phyloP scores from a whole-genome alignment of 495 filamentous ascomycete species.

The Aspergillus affinis region DNA sequence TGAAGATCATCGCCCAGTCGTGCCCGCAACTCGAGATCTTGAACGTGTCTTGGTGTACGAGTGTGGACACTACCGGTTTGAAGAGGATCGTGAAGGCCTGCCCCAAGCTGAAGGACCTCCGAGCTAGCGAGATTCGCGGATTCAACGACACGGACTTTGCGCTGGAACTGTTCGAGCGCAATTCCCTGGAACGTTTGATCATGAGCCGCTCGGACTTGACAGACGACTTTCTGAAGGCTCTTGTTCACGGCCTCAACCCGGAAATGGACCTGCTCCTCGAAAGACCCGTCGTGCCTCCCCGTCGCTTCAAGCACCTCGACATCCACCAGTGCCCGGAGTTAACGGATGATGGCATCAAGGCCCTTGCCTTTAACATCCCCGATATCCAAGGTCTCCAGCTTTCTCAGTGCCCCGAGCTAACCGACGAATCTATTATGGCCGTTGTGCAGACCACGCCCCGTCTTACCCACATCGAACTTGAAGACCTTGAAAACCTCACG shows the following conservation, averaged over 20 bases:
- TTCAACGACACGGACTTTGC: slow-evolving; percentile 72
- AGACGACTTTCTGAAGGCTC: slow-evolving; percentile 66
- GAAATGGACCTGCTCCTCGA: slow-evolving; percentile 77
- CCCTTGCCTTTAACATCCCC: slow-evolving; percentile 72
- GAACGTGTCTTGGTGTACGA: slow-evolving; percentile 89
- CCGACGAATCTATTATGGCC: slow-evolving; percentile 68
- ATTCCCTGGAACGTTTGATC: slow-evolving; percentile 76
- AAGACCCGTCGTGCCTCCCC: slow-evolving; percentile 71
- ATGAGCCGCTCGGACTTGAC: slow-evolving; percentile 75
- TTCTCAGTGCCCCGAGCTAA: slow-evolving; percentile 66
- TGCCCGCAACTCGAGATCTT: slow-evolving; percentile 79
- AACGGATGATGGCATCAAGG: slow-evolving; percentile 66
- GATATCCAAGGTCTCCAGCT: slow-evolving; percentile 79
- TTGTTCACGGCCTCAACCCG: slow-evolving; percentile 71
- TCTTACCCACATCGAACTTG: slow-evolving; percentile 85
- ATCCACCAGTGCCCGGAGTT: slow-evolving; percentile 73
- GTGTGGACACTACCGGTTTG: slow-evolving; percentile 81
- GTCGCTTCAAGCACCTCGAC: slow-evolving; percentile 81
- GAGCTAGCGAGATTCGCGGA: slow-evolving; percentile 77
- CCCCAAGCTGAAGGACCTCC: slow-evolving; percentile 69
- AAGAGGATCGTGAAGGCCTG: slow-evolving; percentile 71
- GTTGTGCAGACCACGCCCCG: slow-evolving; percentile 72
- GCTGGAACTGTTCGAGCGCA: slow-evolving; percentile 69
- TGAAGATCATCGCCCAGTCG: slow-evolving; percentile 81
- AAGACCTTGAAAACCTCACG: slow-evolving; percentile 77